Conservation (phyloP, 2,329 filamentous ascomycete species). For the Diaporthe citrichinensis region DNA sequence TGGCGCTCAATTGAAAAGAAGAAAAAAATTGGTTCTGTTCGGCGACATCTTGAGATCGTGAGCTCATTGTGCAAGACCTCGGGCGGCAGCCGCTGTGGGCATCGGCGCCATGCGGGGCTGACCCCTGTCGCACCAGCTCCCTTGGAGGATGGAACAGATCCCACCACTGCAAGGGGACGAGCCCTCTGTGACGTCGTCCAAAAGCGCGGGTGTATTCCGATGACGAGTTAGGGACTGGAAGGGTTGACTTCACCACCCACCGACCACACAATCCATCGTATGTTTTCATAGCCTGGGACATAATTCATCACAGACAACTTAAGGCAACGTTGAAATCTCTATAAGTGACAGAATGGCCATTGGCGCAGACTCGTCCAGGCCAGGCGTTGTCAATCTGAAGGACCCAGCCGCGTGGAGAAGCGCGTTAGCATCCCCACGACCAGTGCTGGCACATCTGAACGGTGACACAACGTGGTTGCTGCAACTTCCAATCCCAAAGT, state of each 20-base stretch:
- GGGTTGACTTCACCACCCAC: neutral
- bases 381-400: constrained; percentile 32
- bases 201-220: neutral
- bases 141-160: neutral
- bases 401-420: constrained; percentile 41
- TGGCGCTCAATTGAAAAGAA: neutral
- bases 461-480: constrained; percentile 78
- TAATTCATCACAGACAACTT: neutral
- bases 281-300: neutral
- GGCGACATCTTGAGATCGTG: neutral
- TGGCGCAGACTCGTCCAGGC: neutral
- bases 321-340: too few species aligned
- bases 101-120: neutral
- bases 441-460: constrained; percentile 74
- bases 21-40: neutral
- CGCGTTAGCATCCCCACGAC: constrained; percentile 45
- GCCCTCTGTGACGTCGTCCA: constrained; percentile 29
- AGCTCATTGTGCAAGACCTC: neutral
- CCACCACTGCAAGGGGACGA: neutral
- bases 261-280: neutral
- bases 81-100: neutral
- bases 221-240: neutral
- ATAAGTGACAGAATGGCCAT: constrained; percentile 6
- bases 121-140: neutral
- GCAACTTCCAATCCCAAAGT: constrained; percentile 70